Conservation (phyloP, 441 rosid genomes). For the Aleurites moluccanus region DNA sequence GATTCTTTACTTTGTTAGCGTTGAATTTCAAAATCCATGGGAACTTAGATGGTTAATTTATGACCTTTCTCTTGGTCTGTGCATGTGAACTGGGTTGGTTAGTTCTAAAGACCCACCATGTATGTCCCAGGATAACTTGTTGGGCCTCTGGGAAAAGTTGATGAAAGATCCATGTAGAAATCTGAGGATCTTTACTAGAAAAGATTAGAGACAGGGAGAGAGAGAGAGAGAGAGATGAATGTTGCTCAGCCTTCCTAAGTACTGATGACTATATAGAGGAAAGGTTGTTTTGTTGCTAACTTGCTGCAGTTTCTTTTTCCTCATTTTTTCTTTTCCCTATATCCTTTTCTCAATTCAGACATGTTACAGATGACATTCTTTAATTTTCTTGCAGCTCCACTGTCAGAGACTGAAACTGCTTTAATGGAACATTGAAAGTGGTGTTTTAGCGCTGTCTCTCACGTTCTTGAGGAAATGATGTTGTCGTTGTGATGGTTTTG, state of each 20-base stretch:
- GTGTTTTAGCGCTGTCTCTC: conserved; percentile 15
- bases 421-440: conserved; percentile 78
- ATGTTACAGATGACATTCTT: conserved; percentile 21
- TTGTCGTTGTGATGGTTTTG: conserved; percentile 29
- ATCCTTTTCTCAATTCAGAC: background rate
- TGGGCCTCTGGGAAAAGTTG: background rate
- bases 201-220: background rate
- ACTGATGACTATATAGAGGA: background rate
- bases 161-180: background rate
- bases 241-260: background rate
- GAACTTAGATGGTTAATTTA: background rate
- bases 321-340: background rate
- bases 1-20: background rate
- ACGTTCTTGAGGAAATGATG: conserved; percentile 12
- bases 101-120: background rate
- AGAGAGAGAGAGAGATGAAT: too few species aligned
- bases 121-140: background rate
- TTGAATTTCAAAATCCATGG: background rate
- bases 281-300: background rate
- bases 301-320: background rate
- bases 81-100: background rate
- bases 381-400: conserved; percentile 69
- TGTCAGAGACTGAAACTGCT: conserved; percentile 93
- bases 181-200: conserved; percentile 1
- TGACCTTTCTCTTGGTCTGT: background rate